These are phyloP conservation scores for Leccinum truebloodii DNA, from an alignment of 768 basidiomycete species.

Conservation along the genomic window DNA sequence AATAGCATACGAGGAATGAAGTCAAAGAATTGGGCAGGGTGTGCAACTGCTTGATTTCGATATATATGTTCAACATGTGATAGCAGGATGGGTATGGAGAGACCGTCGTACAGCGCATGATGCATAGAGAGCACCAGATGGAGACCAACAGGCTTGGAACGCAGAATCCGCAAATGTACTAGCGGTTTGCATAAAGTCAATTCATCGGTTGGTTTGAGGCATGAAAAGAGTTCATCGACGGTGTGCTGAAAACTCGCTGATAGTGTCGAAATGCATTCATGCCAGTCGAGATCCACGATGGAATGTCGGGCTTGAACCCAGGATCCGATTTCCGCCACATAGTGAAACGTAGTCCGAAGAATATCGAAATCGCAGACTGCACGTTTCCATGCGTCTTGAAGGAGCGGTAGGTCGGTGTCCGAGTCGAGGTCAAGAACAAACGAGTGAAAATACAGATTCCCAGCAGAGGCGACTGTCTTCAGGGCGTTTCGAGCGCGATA, in stretches of 20 bases:
- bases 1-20: constrained; percentile 38
- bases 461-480: constrained; percentile 32
- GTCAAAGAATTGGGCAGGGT: constrained; percentile 37
- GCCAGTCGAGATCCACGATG: constrained; percentile 24
- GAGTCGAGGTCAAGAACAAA: constrained; percentile 28
- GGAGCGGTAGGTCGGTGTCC: constrained; percentile 25
- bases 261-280: constrained; percentile 12
- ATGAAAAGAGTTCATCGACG: constrained; percentile 13
- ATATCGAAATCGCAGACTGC: constrained; percentile 38
- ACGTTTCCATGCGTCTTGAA: constrained; percentile 40
- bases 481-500: background rate
- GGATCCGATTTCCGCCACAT: constrained; percentile 34
- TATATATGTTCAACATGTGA: constrained; percentile 36
- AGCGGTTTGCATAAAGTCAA: constrained; percentile 31
- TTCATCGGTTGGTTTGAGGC: constrained; percentile 21
- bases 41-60: constrained; percentile 11
- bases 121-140: constrained; percentile 44
- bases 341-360: constrained; percentile 51
- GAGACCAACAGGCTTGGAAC: constrained; percentile 1
- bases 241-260: constrained; percentile 12
- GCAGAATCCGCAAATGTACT: constrained; percentile 30
- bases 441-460: constrained; percentile 34
- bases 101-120: constrained; percentile 50
- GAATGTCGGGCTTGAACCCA: constrained; percentile 36
- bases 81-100: constrained; percentile 41